These are phyloP conservation scores for Penicillium flavigenum DNA, from an alignment of 495 filamentous ascomycete genomes.

Conservation along the genomic window DNA sequence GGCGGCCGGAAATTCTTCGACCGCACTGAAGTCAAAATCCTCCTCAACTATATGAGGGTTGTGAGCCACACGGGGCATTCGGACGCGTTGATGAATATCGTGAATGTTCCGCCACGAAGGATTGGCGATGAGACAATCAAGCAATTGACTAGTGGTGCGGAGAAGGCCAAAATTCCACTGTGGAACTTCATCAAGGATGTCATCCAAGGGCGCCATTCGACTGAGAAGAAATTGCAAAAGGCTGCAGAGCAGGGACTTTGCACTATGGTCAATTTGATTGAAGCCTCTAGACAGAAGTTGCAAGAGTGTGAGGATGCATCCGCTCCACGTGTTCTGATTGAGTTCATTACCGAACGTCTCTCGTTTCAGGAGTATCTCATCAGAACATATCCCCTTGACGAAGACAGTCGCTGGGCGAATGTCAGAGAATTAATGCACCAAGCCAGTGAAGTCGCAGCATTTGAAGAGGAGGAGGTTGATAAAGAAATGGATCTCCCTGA, in stretches of 20 bases:
- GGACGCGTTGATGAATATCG: conserved; percentile 79
- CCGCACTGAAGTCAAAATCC: conserved; percentile 80
- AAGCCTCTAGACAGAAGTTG: conserved; percentile 60
- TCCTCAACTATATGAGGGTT: conserved; percentile 87
- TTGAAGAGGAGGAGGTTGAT: conserved; percentile 34
- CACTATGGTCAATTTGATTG: conserved; percentile 60
- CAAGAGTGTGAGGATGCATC: conserved; percentile 46
- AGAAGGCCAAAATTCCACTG: conserved; percentile 61
- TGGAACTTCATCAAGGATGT: conserved; percentile 72
- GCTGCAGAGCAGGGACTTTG: conserved; percentile 64
- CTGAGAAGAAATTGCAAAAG: conserved; percentile 67
- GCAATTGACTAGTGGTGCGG: conserved; percentile 72
- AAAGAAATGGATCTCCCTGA: conserved; percentile 70
- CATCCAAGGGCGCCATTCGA: conserved; percentile 65
- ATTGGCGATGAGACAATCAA: conserved; percentile 81
- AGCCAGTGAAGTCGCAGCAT: conserved; percentile 57
- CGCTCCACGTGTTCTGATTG: conserved; percentile 67
- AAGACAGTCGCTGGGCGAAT: conserved; percentile 86
- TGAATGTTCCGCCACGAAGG: conserved; percentile 80
- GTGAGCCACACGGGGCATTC: conserved; percentile 85
- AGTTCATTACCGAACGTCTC: conserved; percentile 70
- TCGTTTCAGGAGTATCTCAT: conserved; percentile 72
- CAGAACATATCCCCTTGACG: conserved; percentile 67
- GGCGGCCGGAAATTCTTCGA: conserved; percentile 93
- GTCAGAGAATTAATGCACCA: conserved; percentile 84